Conservation (phyloP, 75 land plant genomes). For the Larix kaempferi region DNA sequence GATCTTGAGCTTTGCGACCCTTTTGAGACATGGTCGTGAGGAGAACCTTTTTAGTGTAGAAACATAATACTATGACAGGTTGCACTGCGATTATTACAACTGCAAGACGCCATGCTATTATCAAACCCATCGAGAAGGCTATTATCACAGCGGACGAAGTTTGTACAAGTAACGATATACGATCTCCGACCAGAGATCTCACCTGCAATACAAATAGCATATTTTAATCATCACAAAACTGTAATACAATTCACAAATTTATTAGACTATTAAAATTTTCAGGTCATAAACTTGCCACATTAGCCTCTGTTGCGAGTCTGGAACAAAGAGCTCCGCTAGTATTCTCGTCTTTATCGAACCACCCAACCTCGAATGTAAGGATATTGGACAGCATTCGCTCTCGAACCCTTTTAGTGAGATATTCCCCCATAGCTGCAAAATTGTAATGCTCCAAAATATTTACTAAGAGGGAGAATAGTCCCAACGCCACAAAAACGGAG, state of each 20-base stretch:
- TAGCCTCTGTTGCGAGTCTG: conserved; percentile 32
- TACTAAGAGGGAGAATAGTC: conserved; percentile 44
- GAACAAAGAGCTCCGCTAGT: conserved; percentile 22
- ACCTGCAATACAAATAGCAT: no score
- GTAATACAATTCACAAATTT: no score
- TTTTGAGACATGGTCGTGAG: conserved; percentile 12
- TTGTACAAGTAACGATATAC: conserved; percentile 26
- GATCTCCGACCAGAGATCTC: conserved; percentile 23
- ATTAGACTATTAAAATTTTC: no score
- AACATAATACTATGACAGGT: conserved; percentile 22
- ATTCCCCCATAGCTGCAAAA: conserved; percentile 28
- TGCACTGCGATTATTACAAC: conserved; percentile 35
- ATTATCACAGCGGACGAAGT: conserved; percentile 17
- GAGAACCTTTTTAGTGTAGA: conserved; percentile 17
- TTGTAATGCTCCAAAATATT: conserved; percentile 35
- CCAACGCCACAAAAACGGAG: conserved; percentile 34
- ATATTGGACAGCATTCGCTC: conserved; percentile 23
- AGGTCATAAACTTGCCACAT: conserved; percentile 8
- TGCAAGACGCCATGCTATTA: conserved; percentile 32
- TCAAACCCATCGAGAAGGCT: conserved; percentile 14
- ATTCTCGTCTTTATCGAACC: conserved; percentile 32
- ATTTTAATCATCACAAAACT: no score
- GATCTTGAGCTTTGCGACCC: conserved; percentile 12
- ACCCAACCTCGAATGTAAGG: conserved; percentile 28
- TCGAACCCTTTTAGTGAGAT: conserved; percentile 24